Percentiles rank a stretch among this genome's conserved stretches.
phyloP scores from a whole-genome alignment of 2,329 filamentous ascomycete species.

The Fusarium goolgardi region DNA sequence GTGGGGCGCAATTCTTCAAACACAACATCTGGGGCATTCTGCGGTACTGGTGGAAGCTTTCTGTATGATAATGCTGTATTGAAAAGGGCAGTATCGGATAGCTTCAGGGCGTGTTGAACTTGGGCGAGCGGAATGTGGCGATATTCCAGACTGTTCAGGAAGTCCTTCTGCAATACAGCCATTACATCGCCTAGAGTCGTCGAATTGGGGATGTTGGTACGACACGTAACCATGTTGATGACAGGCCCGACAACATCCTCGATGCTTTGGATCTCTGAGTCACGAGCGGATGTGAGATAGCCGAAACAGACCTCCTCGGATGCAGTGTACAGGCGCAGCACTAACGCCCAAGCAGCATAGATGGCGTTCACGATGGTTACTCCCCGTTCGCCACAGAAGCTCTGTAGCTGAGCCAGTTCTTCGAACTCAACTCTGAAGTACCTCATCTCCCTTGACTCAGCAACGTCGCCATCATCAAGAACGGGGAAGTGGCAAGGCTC shows the following conservation, averaged over 20 bases:
- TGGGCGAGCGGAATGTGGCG: constrained; percentile 30
- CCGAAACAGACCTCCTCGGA: constrained; percentile 64
- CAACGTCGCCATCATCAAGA: constrained; percentile 25
- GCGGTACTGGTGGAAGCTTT: constrained; percentile 25
- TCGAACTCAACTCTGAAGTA: constrained; percentile 37
- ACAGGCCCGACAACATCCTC: constrained; percentile 62
- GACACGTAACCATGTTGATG: constrained; percentile 67
- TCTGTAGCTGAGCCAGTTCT: constrained; percentile 18
- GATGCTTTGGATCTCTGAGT: constrained; percentile 60
- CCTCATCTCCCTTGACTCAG: constrained; percentile 26
- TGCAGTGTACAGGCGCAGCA: constrained; percentile 54
- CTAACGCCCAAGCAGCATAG: constrained; percentile 41
- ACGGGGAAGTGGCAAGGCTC: constrained; percentile 39
- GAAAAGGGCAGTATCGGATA: constrained; percentile 39
- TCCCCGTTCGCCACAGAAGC: constrained; percentile 20
- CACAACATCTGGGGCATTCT: constrained; percentile 24
- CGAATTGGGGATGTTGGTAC: constrained; percentile 51
- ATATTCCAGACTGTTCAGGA: constrained; percentile 31
- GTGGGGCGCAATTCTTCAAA: constrained; percentile 44
- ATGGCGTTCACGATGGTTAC: constrained; percentile 38
- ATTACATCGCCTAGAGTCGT: constrained; percentile 9
- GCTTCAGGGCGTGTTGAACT: constrained; percentile 40
- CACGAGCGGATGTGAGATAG: constrained; percentile 64
- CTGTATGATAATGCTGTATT: constrained; percentile 44
- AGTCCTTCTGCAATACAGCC: constrained; percentile 25